phyloP scores from a whole-genome alignment of 2,329 filamentous ascomycete genomes.

The Monilinia fructigena region DNA sequence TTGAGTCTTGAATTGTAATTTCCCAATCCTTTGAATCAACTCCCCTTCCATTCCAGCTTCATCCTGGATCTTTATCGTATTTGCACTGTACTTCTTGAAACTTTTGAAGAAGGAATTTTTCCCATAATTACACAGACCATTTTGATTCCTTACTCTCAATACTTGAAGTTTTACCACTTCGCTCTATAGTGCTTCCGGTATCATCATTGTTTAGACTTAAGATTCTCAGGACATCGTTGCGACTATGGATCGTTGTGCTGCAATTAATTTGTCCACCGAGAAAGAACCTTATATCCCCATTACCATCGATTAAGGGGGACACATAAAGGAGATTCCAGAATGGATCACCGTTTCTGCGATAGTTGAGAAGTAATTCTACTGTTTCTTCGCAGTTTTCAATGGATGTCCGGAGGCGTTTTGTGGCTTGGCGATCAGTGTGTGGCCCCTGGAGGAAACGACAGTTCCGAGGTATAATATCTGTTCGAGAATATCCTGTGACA shows the following conservation, averaged over 20 bases:
- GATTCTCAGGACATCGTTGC: conserved; percentile 51
- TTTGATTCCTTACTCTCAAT: conserved; percentile 17
- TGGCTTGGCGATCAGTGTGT: conserved; percentile 46
- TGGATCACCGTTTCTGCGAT: conserved; percentile 50
- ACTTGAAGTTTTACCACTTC: conserved; percentile 27
- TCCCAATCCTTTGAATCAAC: conserved; percentile 42
- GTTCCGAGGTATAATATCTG: conserved; percentile 50
- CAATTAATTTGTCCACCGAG: conserved; percentile 59
- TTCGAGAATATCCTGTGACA: conserved; percentile 50
- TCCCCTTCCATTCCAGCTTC: conserved; percentile 46
- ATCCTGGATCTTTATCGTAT: conserved; percentile 24
- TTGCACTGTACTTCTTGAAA: conserved; percentile 33
- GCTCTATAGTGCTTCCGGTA: conserved; percentile 34
- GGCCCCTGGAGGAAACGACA: conserved; percentile 52
- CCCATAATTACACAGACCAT: conserved; percentile 9
- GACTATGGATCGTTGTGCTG: conserved; percentile 52
- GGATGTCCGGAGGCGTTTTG: conserved; percentile 45
- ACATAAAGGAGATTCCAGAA: conserved; percentile 59
- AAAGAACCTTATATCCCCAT: conserved; percentile 51
- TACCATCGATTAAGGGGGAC: conserved; percentile 50
- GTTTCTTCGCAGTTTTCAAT: conserved; percentile 47
- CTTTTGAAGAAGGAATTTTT: conserved; percentile 35
- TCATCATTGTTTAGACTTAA: conserved; percentile 44
- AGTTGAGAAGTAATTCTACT: conserved; percentile 53
- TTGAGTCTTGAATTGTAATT: conserved; percentile 42